A percentile compares a stretch with the other conserved stretches of the same genome.
phyloP scores from a whole-genome alignment of 495 filamentous ascomycete genomes.

The Hypoxylon lienhwacheense region DNA sequence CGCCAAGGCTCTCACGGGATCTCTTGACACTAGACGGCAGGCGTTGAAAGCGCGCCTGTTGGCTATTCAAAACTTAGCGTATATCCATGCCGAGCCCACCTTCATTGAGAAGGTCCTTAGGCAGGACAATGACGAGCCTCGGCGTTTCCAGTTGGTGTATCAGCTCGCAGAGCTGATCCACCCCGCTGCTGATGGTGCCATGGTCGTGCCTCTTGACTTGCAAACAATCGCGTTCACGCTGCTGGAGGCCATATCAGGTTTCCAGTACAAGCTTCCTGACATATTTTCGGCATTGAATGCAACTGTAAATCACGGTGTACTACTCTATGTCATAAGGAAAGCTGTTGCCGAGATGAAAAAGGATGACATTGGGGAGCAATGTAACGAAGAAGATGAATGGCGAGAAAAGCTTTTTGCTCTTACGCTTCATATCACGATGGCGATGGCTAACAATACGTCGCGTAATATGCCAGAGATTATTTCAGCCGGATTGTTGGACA shows the following conservation, averaged over 20 bases:
- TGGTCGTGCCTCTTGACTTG: slow-evolving; percentile 66
- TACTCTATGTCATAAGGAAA: slow-evolving; percentile 92
- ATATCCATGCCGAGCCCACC: slow-evolving; percentile 74
- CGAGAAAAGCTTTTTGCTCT: slow-evolving; percentile 84
- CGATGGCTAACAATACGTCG: slow-evolving; percentile 65
- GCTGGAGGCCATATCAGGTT: slow-evolving; percentile 78
- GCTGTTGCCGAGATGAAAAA: slow-evolving; percentile 76
- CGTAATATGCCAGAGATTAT: slow-evolving; percentile 63
- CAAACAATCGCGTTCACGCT: slow-evolving; percentile 83
- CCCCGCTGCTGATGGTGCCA: slow-evolving; percentile 65
- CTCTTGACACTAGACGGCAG: slow-evolving; percentile 67
- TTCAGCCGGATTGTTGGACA: slow-evolving; percentile 81
- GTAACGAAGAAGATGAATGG: slow-evolving; percentile 74
- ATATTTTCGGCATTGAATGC: slow-evolving; percentile 84
- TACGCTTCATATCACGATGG: slow-evolving; percentile 71
- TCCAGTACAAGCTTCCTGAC: slow-evolving; percentile 74
- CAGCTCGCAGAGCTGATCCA: slow-evolving; percentile 91
- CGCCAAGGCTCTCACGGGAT: slow-evolving; percentile 71
- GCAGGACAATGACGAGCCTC: slow-evolving; percentile 87
- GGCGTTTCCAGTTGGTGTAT: slow-evolving; percentile 84
- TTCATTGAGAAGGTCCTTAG: slow-evolving; percentile 85
- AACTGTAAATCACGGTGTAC: slow-evolving; percentile 92
- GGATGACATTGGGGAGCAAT: slow-evolving; percentile 59
- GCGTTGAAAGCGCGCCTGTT: slow-evolving; percentile 80
- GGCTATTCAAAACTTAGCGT: slow-evolving; percentile 89